Evolutionary conservation across 1,284 basidiomycete species (phyloP), one percentile per base, ranked within the genome.

Genomic region (Heliocybe sulcata): DNA sequence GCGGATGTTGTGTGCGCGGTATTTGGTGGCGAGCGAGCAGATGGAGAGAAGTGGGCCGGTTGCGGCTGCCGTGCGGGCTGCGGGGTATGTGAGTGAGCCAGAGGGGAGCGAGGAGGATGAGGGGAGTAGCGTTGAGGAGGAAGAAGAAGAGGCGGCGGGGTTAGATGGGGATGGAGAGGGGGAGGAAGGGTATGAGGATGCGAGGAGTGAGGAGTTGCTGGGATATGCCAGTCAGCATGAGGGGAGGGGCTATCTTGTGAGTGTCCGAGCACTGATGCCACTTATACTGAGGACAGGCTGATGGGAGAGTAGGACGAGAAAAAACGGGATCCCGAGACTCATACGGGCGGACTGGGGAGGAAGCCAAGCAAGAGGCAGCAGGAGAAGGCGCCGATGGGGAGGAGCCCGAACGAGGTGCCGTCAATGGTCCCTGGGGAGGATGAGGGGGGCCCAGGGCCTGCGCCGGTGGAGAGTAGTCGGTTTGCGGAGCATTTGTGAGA

Each of bases 31-130:
- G 52, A 92, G 88, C 60, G 96, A 98, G 76, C 83, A 87, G 67
- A 92, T 98, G 77, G 93, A 98, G 74, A 79, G 96, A 54, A 87
- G 86, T 52, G 96, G 97, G 3, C 94, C 93, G 10, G 91, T 99
- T 19, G 90, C 90, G 45, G 93, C 94, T 23, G 95, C 94, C 51
- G 96, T 99, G 29, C 80, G 94, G 56, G 81, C 85, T 22, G 94
- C 83, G 1, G 95, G 95, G 33, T 97, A 94, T 72, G 77, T 77
- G 33, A 87, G 85, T 57, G 90, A 91, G 56, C 87, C 89, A 1
- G 85, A 88, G 45, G 87, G 14, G 6, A 6, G 6, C 22, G 47
- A 85, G 1, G 80, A 78, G 35, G 84, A 81, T 19, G 87, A 84
- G 54, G 87, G 84, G 9, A 85, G 82, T 35, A 87, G 83, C 53